Evolutionary conservation across 2,329 filamentous ascomycete species (phyloP).

Genomic region (Trichoderma endophyticum): DNA sequence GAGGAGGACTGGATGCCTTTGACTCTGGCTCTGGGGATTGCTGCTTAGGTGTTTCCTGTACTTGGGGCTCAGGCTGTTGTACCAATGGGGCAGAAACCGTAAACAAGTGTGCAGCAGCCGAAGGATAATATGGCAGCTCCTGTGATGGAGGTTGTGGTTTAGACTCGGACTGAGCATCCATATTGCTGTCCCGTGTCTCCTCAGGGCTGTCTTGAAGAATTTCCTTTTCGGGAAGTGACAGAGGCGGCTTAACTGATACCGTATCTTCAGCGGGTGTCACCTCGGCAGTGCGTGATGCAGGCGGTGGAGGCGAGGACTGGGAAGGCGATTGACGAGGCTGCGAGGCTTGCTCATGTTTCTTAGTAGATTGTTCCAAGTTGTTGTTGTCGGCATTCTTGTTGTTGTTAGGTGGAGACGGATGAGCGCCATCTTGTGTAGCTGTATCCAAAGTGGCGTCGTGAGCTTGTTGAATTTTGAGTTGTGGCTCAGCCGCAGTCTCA

Average conservation of each 20-base stretch:
- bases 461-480: neutral
- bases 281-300: neutral
- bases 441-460: conserved; percentile 5
- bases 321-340: neutral
- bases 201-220: neutral
- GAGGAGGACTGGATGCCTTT: neutral
- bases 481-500: conserved; percentile 2
- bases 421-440: neutral
- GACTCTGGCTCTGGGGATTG: neutral
- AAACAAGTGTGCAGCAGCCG: conserved; percentile 4
- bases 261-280: neutral
- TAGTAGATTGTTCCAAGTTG: neutral
- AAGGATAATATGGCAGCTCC: conserved; percentile 12
- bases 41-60: neutral
- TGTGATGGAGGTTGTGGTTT: neutral
- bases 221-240: conserved; percentile 13
- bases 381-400: neutral
- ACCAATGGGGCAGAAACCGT: neutral
- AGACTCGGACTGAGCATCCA: neutral
- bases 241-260: neutral
- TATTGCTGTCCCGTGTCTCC: neutral
- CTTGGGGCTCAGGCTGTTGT: neutral
- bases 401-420: neutral
- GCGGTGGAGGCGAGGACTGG: neutral
- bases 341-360: neutral